phyloP scores from a whole-genome alignment of 2,329 filamentous ascomycete species.

The Alternaria sp. region DNA sequence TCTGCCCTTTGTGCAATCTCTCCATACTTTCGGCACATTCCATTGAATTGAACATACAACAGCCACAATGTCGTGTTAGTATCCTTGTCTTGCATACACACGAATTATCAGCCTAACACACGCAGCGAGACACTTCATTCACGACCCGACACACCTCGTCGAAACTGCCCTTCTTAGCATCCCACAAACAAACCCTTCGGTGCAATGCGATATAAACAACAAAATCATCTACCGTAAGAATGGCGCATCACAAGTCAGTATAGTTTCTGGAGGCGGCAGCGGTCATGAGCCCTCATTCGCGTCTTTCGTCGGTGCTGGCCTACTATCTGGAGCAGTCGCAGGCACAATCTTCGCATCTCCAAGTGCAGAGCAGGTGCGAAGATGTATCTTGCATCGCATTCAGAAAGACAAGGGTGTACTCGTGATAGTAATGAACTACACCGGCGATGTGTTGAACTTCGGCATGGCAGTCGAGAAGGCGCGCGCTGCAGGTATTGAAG shows the following conservation, averaged over 20 bases:
- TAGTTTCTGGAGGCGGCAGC: constrained; percentile 87
- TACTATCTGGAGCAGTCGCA: constrained; percentile 82
- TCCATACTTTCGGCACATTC: not conserved
- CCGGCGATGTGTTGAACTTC: constrained; percentile 80
- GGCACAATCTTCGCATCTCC: constrained; percentile 89
- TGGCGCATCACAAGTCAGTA: constrained; percentile 68
- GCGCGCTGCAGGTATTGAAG: constrained; percentile 75
- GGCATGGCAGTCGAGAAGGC: constrained; percentile 94
- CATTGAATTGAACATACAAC: not conserved
- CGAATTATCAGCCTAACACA: not conserved
- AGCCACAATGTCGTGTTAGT: constrained; percentile 14
- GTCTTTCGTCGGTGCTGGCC: constrained; percentile 81
- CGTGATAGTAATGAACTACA: constrained; percentile 97
- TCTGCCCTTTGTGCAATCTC: not conserved
- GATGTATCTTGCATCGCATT: constrained; percentile 76
- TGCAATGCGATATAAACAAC: constrained; percentile 78
- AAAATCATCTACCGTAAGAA: constrained; percentile 66
- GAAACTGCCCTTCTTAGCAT: constrained; percentile 77
- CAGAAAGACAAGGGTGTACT: constrained; percentile 77
- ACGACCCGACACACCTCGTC: constrained; percentile 82
- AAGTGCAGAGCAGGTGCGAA: constrained; percentile 80
- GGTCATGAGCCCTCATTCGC: constrained; percentile 91
- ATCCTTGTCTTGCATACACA: not conserved
- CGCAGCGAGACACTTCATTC: constrained; percentile 82
- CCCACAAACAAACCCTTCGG: constrained; percentile 82